Evolutionary conservation across 345 rosid species (phyloP).

Genomic region (Sapria himalayana): DNA sequence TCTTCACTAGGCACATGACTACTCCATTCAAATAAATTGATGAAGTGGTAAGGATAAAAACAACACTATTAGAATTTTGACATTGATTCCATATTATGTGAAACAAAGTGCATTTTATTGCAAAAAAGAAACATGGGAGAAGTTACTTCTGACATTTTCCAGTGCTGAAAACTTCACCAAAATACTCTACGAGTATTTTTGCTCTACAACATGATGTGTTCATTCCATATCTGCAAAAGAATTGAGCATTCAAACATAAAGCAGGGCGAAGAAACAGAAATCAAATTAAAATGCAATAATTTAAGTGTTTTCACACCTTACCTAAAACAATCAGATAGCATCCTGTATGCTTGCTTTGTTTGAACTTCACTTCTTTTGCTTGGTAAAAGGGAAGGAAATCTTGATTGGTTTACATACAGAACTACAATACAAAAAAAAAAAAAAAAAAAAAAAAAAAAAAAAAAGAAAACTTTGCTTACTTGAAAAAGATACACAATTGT

Average conservation of each 20-base stretch:
- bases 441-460: conserved; percentile 2
- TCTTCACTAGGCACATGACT: no score
- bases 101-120: background rate
- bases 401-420: conserved; percentile 50
- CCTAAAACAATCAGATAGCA: conserved; percentile 76
- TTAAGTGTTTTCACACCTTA: conserved; percentile 7
- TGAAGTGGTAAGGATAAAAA: no score
- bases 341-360: conserved; percentile 42
- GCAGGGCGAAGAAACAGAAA: no score
- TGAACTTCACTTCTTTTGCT: conserved; percentile 56
- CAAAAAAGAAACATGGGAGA: conserved; percentile 1
- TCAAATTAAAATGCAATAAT: no score
- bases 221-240: conserved; percentile 61
- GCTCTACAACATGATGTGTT: conserved; percentile 65
- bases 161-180: conserved; percentile 48
- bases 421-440: conserved; percentile 18
- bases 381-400: conserved; percentile 55
- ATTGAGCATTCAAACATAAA: conserved; percentile 1
- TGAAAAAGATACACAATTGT: no score
- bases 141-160: conserved; percentile 61
- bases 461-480: no score
- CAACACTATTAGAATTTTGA: background rate
- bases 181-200: conserved; percentile 53
- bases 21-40: no score
- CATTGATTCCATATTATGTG: no score